These are phyloP conservation scores for Coniella lustricola DNA, from an alignment of 2,329 filamentous ascomycete species.

Conservation along the genomic window DNA sequence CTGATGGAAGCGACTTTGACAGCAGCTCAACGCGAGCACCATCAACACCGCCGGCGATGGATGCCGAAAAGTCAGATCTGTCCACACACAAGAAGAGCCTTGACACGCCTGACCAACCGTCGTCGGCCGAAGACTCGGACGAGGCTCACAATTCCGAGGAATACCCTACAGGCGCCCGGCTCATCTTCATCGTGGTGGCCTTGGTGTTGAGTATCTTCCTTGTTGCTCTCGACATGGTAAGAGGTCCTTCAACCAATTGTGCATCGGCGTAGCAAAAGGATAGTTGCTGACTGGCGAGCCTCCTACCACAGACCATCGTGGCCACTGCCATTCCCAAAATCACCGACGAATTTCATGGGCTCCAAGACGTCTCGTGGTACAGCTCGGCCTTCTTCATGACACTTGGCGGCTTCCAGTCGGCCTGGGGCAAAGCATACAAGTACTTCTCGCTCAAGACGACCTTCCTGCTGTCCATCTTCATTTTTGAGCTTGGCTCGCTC, in stretches of 20 bases:
- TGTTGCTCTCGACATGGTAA: conserved; percentile 40
- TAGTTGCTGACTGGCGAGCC: background rate
- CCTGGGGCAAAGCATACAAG: conserved; percentile 25
- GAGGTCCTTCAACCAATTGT: conserved; percentile 5
- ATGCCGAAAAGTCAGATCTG: conserved; percentile 4
- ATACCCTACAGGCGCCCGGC: conserved; percentile 33
- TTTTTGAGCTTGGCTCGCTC: conserved; percentile 39
- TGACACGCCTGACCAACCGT: background rate
- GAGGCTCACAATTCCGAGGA: background rate
- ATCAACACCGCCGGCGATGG: background rate
- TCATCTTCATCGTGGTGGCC: conserved; percentile 38
- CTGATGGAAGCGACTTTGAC: conserved; percentile 9
- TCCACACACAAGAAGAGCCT: background rate
- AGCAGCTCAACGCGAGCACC: conserved; percentile 7
- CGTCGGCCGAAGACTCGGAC: background rate
- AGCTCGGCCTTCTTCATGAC: conserved; percentile 33
- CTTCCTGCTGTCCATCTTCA: conserved; percentile 30
- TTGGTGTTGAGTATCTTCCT: conserved; percentile 42
- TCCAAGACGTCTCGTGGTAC: conserved; percentile 40
- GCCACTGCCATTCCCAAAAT: conserved; percentile 32
- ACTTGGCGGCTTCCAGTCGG: conserved; percentile 19
- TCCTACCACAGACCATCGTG: conserved; percentile 30
- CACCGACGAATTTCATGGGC: conserved; percentile 28
- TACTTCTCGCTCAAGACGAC: conserved; percentile 35
- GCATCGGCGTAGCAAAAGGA: background rate